Evolutionary conservation across 495 filamentous ascomycete species (phyloP).

Genomic region (Chaetomium tenue): DNA sequence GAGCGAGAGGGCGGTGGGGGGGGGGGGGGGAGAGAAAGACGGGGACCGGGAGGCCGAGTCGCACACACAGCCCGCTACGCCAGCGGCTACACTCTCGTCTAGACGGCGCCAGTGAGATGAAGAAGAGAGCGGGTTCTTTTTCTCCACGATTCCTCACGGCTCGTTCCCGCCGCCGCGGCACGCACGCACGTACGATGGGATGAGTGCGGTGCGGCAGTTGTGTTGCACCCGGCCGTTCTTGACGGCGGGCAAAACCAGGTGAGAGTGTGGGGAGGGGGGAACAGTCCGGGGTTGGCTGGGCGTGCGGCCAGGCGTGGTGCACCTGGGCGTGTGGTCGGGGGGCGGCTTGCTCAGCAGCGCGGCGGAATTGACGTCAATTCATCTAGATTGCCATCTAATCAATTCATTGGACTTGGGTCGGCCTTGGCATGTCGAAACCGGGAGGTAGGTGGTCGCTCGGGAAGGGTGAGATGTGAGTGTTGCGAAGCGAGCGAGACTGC

Average conservation of each 20-base stretch:
- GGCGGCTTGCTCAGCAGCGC: slow-evolving; percentile 24
- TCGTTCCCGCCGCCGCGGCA: slow-evolving; percentile 25
- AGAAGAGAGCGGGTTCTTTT: slow-evolving; percentile 24
- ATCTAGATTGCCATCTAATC: slow-evolving; percentile 39
- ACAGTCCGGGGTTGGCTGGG: slow-evolving; percentile 24
- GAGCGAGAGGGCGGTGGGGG: not conserved
- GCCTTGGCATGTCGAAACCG: slow-evolving; percentile 31
- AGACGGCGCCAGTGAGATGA: slow-evolving; percentile 10
- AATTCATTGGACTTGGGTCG: slow-evolving; percentile 32
- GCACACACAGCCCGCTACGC: slow-evolving; percentile 14
- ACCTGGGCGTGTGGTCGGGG: slow-evolving; percentile 7
- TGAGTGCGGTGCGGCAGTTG: slow-evolving; percentile 36
- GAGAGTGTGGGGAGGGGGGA: slow-evolving; percentile 20
- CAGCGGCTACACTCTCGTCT: not conserved
- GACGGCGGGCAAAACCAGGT: slow-evolving; percentile 32
- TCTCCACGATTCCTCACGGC: slow-evolving; percentile 22
- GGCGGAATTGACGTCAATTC: slow-evolving; percentile 39
- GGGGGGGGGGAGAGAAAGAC: not conserved
- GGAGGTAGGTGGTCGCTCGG: slow-evolving; percentile 19
- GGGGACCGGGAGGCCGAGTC: not conserved
- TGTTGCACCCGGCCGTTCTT: slow-evolving; percentile 32
- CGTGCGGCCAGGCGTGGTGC: slow-evolving; percentile 6
- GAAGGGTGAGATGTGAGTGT: slow-evolving; percentile 48
- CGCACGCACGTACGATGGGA: slow-evolving; percentile 19
- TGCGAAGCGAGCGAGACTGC: not conserved